phyloP scores from a whole-genome alignment of 2,329 filamentous ascomycete species.

The Monilinia aucupariae region DNA sequence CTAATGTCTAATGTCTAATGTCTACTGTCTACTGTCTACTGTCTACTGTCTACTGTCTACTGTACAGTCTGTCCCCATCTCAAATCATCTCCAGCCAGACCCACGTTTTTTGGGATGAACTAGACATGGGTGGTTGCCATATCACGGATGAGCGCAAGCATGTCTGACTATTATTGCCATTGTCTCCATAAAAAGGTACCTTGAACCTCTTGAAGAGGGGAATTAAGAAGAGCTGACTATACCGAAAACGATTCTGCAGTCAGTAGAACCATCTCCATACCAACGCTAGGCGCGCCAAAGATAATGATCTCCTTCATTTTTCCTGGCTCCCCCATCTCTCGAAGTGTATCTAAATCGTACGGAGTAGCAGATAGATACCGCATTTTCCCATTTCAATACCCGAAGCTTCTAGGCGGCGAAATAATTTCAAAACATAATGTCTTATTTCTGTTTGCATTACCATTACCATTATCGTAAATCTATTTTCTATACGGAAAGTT shows the following conservation, averaged over 20 bases:
- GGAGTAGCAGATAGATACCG: background rate
- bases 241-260: background rate
- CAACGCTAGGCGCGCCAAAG: constrained; percentile 1
- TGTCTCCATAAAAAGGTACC: constrained; percentile 5
- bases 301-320: background rate
- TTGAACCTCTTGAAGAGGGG: background rate
- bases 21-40: no score
- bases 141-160: constrained; percentile 8
- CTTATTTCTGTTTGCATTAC: constrained; percentile 3
- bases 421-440: background rate
- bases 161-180: constrained; percentile 1
- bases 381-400: constrained; percentile 6
- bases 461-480: background rate
- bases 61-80: no score
- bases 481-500: constrained; percentile 1
- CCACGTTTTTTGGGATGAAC: constrained; percentile 13
- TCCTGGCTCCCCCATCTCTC: constrained; percentile 1
- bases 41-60: no score
- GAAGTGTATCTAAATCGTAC: background rate
- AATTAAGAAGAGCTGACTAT: background rate
- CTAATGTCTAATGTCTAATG: no score
- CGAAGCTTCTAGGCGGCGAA: constrained; percentile 8
- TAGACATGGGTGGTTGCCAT: background rate
- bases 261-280: background rate
- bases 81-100: constrained; percentile 9